Evolutionary conservation across 2,329 filamentous ascomycete species (phyloP).

Genomic region (Ophiobolus disseminans): DNA sequence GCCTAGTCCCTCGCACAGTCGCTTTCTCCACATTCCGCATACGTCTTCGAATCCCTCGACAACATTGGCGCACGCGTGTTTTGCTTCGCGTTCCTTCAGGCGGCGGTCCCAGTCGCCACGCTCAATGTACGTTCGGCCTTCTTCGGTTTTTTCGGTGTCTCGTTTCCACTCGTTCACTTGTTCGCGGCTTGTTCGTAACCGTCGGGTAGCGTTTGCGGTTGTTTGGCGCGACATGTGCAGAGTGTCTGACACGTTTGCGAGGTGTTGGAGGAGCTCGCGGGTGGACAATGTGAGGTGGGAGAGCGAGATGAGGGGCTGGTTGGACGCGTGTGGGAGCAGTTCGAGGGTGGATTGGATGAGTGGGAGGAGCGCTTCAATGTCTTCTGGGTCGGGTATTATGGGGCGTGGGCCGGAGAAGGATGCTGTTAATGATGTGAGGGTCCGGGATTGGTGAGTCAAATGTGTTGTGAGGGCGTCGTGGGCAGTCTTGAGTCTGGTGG

Average conservation of each 20-base stretch:
- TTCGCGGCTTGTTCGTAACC: constrained; percentile 81
- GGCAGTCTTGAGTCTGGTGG: constrained; percentile 72
- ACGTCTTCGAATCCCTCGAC: constrained; percentile 91
- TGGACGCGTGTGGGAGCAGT: constrained; percentile 70
- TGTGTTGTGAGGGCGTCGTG: constrained; percentile 78
- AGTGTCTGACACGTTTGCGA: constrained; percentile 87
- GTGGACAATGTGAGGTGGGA: constrained; percentile 71
- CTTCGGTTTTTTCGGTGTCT: constrained; percentile 82
- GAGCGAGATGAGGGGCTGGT: constrained; percentile 70
- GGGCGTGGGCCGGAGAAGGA: constrained; percentile 74
- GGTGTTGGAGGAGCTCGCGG: constrained; percentile 74
- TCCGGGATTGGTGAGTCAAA: constrained; percentile 75
- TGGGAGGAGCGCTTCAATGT: constrained; percentile 72
- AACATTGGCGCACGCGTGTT: constrained; percentile 82
- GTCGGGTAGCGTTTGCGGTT: constrained; percentile 78
- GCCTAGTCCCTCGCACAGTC: constrained; percentile 62
- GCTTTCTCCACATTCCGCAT: constrained; percentile 82
- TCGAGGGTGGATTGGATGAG: constrained; percentile 70
- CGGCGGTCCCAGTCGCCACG: constrained; percentile 83
- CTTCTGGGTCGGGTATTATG: constrained; percentile 67
- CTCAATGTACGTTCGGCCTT: constrained; percentile 82
- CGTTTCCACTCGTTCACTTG: constrained; percentile 83
- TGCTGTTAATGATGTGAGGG: constrained; percentile 75
- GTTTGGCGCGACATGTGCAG: constrained; percentile 94
- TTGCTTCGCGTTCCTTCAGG: constrained; percentile 79